phyloP scores from a whole-genome alignment of 768 basidiomycete genomes.

The Suillus subalutaceus region DNA sequence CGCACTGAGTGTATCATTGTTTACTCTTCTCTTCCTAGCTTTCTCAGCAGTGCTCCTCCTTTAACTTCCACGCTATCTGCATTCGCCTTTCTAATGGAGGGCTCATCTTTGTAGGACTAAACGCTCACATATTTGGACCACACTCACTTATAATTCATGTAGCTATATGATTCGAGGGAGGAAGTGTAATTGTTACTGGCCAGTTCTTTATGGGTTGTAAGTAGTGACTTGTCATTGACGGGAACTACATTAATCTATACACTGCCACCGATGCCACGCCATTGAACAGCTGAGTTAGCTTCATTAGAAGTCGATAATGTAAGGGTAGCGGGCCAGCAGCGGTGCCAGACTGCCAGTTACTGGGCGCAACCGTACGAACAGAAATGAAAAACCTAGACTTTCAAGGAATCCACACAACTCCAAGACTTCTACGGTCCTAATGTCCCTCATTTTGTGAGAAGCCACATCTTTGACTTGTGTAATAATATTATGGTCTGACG shows the following conservation, averaged over 20 bases:
- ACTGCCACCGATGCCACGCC: not conserved
- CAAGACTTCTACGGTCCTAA: not conserved
- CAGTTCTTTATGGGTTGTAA: not conserved
- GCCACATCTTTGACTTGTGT: not conserved
- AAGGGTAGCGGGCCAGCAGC: not conserved
- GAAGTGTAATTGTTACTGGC: not conserved
- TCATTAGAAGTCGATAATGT: not conserved
- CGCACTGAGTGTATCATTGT: constrained; percentile 4
- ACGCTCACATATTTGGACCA: not conserved
- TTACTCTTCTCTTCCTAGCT: not conserved
- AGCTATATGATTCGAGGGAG: not conserved
- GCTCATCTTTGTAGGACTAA: not conserved
- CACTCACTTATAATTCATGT: not conserved
- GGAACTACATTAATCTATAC: not conserved
- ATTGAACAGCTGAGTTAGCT: not conserved
- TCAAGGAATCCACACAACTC: no score
- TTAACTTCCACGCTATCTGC: not conserved
- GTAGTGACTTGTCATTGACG: not conserved
- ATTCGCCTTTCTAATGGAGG: not conserved
- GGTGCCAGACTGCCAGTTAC: no score
- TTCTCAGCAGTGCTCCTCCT: not conserved
- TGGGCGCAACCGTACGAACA: not conserved
- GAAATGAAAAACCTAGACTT: not conserved
- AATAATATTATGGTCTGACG: not conserved
- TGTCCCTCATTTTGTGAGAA: not conserved